Percentiles rank a stretch among this genome's conserved stretches.
Conservation (phyloP, 2,329 filamentous ascomycete genomes). For the Nannizziopsis arthrosporioides region DNA sequence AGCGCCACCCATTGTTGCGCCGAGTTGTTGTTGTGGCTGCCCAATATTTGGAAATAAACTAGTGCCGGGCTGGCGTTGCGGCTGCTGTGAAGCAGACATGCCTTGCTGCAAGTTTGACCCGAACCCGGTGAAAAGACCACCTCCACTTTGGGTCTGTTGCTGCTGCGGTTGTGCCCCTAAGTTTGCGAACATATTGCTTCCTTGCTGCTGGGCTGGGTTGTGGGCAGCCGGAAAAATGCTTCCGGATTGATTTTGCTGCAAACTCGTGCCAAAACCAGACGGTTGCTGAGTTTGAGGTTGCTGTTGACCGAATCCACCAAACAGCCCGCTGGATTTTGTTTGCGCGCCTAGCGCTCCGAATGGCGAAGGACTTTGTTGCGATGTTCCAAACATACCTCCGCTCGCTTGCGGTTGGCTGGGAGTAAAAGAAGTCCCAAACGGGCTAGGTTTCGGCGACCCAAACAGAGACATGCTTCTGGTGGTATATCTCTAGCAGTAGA, state of each 20-base stretch:
- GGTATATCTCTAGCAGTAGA: background rate
- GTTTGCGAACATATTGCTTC: slow-evolving; percentile 32
- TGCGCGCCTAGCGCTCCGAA: slow-evolving; percentile 10
- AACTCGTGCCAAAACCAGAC: slow-evolving; percentile 8
- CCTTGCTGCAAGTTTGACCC: too few species aligned
- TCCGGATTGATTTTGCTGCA: slow-evolving; percentile 15
- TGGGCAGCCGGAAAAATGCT: slow-evolving; percentile 19
- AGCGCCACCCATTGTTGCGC: slow-evolving; percentile 19
- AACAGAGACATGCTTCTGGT: slow-evolving; percentile 13
- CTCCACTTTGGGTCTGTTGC: slow-evolving; percentile 30
- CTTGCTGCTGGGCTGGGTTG: slow-evolving; percentile 19
- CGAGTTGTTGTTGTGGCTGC: slow-evolving; percentile 19
- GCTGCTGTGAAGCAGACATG: slow-evolving; percentile 9
- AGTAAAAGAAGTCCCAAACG: slow-evolving; percentile 11
- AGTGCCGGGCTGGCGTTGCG: slow-evolving; percentile 26
- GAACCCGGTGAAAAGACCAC: slow-evolving; percentile 32
- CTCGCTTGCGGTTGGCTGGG: slow-evolving; percentile 14
- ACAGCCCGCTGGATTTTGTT: slow-evolving; percentile 15
- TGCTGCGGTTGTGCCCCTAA: slow-evolving; percentile 25
- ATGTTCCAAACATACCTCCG: slow-evolving; percentile 17
- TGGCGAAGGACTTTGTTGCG: slow-evolving; percentile 13
- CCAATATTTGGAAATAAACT: slow-evolving; percentile 32
- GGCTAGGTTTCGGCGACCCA: slow-evolving; percentile 11
- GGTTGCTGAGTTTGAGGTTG: slow-evolving; percentile 26
- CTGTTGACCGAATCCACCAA: slow-evolving; percentile 15